Base-by-base conservation (phyloP, 2,329 filamentous ascomycete species). In the Penicillium sp. region DNA sequence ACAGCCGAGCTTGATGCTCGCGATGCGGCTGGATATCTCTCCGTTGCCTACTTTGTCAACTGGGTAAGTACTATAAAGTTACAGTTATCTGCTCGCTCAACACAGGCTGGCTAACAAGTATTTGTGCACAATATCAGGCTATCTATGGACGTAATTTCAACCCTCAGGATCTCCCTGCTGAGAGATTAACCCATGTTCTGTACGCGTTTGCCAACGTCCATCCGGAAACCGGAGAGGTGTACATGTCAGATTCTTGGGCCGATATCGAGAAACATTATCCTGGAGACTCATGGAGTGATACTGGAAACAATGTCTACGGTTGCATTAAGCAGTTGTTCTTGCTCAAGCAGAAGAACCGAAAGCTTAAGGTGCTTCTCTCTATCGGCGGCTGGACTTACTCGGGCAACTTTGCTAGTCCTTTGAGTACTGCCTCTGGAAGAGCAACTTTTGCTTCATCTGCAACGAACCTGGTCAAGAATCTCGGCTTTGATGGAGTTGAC, bases 141-240 rank as follows among this genome's bases (percentile, higher is more conserved):
- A 94, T 96, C 69, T 97, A 97, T 77, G 92, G 83, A 40, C 88
- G 93, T 58, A 90, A 94, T 71, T 91, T 94, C 74, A 85, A 88
- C 15, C 93, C 93, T 0, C 90, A 96, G 73, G 87, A 96, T 73
- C 85, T 98, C 6, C 91, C 91, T 0, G 87, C 84, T 3, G 86
- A 93, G 59, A 89, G 91, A 60, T 85, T 97, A 35, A 98, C 93
- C 0, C 94, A 98, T 73, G 80, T 98, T 5, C 86, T 97, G 19
- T 97, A 97, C 71, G 85, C 93, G 9, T 98, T 98, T 79, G 93
- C 92, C 73, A 96, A 97, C 75, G 86, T 97, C 60, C 86, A 86
- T 9, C 84, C 88, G 2, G 91, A 94, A 2, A 50, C 50, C 13
- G 94, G 94, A 55, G 91, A 96, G 78, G 92, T 96, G 75, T 90